These are phyloP conservation scores for Phaseolus lunatus DNA, from an alignment of 306 rosid genomes.

Conservation along the genomic window DNA sequence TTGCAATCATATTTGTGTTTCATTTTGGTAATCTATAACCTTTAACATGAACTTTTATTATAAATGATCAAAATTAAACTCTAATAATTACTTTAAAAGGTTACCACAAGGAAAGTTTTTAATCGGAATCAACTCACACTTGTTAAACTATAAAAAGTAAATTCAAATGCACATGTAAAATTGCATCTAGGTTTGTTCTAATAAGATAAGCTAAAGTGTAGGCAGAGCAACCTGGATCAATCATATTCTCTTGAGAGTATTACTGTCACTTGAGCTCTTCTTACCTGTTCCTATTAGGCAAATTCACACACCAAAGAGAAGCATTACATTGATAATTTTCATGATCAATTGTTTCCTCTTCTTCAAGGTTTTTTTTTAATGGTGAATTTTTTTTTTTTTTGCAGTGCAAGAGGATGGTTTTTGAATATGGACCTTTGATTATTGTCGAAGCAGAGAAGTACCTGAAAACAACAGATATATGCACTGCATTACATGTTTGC, in stretches of 20 bases:
- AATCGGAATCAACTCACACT: too few relatives aligned
- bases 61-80: background rate
- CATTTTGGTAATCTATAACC: background rate
- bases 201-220: background rate
- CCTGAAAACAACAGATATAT: slow-evolving; percentile 69
- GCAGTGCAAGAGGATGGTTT: slow-evolving; percentile 90
- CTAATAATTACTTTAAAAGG: background rate
- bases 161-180: background rate
- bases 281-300: background rate
- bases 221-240: background rate
- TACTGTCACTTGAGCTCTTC: background rate
- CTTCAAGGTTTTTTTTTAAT: background rate
- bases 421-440: slow-evolving; percentile 75
- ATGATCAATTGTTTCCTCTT: background rate
- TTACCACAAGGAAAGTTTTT: too few relatives aligned
- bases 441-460: slow-evolving; percentile 75
- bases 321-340: background rate
- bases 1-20: background rate
- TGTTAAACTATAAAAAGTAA: too few relatives aligned
- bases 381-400: slow-evolving; percentile 11
- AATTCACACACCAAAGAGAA: background rate
- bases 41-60: background rate
- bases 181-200: background rate
- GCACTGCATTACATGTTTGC: slow-evolving; percentile 76
- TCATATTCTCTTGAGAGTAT: too few relatives aligned